Percentiles rank a stretch among this genome's conserved stretches.
Conservation (phyloP, 108 stramenopile species). For the Pseudonitzschia pungens region DNA sequence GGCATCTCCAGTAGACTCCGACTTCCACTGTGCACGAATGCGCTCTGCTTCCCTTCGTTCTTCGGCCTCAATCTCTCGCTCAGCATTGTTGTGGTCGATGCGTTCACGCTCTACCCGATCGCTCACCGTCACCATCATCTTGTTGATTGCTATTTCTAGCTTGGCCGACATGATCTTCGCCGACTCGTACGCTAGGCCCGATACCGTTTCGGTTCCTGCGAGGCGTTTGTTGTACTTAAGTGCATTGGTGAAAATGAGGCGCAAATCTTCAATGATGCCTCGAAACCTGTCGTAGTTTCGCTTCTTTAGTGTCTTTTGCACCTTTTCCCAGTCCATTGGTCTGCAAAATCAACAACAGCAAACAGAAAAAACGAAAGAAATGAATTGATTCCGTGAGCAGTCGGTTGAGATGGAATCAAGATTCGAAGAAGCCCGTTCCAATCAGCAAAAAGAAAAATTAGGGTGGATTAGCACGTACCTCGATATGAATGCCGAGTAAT, state of each 20-base stretch:
- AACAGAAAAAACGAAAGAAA: neutral
- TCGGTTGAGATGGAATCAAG: neutral
- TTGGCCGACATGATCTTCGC: slow-evolving; percentile 77
- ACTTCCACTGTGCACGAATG: slow-evolving; percentile 66
- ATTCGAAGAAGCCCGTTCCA: neutral
- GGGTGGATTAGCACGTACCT: slow-evolving; percentile 1
- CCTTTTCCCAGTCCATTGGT: slow-evolving; percentile 81
- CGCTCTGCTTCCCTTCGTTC: slow-evolving; percentile 76
- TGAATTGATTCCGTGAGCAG: neutral
- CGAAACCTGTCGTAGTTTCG: slow-evolving; percentile 69
- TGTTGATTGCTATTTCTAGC: slow-evolving; percentile 77
- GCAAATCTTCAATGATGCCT: slow-evolving; percentile 68
- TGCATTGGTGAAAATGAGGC: slow-evolving; percentile 84
- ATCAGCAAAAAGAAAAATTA: neutral
- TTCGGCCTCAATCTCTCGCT: slow-evolving; percentile 74
- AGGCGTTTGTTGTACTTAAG: slow-evolving; percentile 71
- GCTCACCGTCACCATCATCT: slow-evolving; percentile 69
- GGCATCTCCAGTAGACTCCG: slow-evolving; percentile 39
- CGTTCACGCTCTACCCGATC: slow-evolving; percentile 77
- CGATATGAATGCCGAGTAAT: slow-evolving; percentile 74
- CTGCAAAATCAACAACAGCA: slow-evolving; percentile 50
- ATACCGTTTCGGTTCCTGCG: slow-evolving; percentile 54
- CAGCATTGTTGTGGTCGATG: slow-evolving; percentile 68
- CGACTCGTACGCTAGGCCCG: slow-evolving; percentile 66
- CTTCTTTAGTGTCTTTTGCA: slow-evolving; percentile 63